These are phyloP conservation scores for Takashimella tepidaria DNA, from an alignment of 1,284 basidiomycete species.

Conservation along the genomic window DNA sequence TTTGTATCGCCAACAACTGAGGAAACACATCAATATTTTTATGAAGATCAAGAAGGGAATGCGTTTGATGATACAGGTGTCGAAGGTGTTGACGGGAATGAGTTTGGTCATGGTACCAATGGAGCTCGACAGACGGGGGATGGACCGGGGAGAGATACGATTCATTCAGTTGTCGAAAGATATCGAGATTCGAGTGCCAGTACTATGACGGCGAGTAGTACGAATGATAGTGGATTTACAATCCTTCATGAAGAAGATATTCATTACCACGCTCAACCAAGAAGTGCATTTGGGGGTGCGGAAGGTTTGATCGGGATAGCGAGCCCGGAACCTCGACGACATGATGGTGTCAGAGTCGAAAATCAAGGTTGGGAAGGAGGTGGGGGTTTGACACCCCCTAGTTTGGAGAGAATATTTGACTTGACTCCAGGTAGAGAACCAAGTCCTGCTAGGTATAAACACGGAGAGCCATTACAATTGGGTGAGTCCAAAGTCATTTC, in stretches of 20 bases:
- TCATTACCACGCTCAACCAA: too few relatives aligned
- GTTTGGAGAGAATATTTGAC: conserved; percentile 42
- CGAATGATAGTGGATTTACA: not conserved
- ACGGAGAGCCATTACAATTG: conserved; percentile 75
- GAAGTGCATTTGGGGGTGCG: not conserved
- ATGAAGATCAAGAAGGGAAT: not conserved
- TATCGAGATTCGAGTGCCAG: not conserved
- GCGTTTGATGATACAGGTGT: not conserved
- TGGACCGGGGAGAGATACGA: not conserved
- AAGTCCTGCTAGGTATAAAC: conserved; percentile 70
- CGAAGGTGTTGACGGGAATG: too few relatives aligned
- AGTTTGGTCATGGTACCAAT: too few relatives aligned
- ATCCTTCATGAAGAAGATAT: not conserved
- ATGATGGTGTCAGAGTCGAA: not conserved
- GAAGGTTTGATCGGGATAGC: conserved; percentile 12
- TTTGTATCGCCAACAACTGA: not conserved
- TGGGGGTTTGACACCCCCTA: conserved; percentile 26
- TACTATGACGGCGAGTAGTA: not conserved
- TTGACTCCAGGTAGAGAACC: conserved; percentile 53
- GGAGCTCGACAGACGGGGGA: too few relatives aligned
- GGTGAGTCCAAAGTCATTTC: conserved; percentile 32
- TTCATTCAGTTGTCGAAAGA: not conserved
- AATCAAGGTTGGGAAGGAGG: conserved; percentile 6
- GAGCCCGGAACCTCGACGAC: conserved; percentile 9
- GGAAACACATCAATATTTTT: not conserved